Percentiles rank a stretch among this genome's conserved stretches.
These are phyloP conservation scores for Fistulinella prunicolor DNA, from an alignment of 768 basidiomycete genomes.

Conservation along the genomic window DNA sequence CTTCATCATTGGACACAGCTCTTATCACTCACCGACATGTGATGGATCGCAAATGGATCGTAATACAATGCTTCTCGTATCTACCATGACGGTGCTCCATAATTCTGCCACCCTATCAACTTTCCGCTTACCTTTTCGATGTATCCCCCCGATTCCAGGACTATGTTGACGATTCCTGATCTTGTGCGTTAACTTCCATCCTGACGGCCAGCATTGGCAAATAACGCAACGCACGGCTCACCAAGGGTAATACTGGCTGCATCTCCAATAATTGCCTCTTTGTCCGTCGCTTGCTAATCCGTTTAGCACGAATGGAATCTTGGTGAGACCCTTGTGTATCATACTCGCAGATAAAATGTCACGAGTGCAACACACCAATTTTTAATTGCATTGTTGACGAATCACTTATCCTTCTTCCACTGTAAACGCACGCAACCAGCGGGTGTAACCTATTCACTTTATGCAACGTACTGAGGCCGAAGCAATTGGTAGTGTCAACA, in stretches of 20 bases:
- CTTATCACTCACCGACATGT: too few relatives aligned
- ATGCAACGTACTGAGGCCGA: slow-evolving; percentile 80
- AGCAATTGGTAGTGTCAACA: slow-evolving; percentile 70
- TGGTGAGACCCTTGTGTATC: too few relatives aligned
- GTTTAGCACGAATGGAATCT: background rate
- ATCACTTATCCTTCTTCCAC: slow-evolving; percentile 77
- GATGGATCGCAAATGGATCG: too few relatives aligned
- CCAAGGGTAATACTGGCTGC: slow-evolving; percentile 68
- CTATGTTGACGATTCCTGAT: slow-evolving; percentile 43
- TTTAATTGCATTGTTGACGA: slow-evolving; percentile 67
- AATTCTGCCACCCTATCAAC: too few relatives aligned
- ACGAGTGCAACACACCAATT: slow-evolving; percentile 57
- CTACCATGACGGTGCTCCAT: too few relatives aligned
- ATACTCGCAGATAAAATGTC: slow-evolving; percentile 1
- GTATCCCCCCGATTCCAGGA: slow-evolving; percentile 28
- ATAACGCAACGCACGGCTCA: slow-evolving; percentile 73
- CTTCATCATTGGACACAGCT: too few relatives aligned
- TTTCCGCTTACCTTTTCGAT: too few relatives aligned
- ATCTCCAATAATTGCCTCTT: slow-evolving; percentile 79
- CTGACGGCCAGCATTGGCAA: slow-evolving; percentile 80
- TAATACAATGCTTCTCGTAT: too few relatives aligned
- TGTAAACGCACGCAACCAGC: slow-evolving; percentile 86
- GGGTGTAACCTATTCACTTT: slow-evolving; percentile 92
- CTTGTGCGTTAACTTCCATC: slow-evolving; percentile 74
- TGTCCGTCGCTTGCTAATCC: slow-evolving; percentile 31